A percentile compares a stretch with the other conserved stretches of the same genome.
These are phyloP conservation scores for Pestalotiopsis sp. DNA, from an alignment of 2,329 filamentous ascomycete species.

Conservation along the genomic window DNA sequence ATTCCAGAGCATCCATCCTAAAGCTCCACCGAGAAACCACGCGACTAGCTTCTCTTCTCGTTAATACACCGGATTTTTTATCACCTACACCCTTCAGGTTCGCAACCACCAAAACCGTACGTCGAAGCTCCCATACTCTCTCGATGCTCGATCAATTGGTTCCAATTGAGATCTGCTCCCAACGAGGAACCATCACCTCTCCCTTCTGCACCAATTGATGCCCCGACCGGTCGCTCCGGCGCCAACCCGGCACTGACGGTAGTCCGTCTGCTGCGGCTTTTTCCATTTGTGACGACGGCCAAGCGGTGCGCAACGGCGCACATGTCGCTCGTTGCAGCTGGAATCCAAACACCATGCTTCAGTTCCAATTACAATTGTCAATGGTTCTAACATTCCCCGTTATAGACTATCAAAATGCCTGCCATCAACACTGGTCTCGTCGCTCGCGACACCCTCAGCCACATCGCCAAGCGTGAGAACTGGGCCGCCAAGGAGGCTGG, in stretches of 20 bases:
- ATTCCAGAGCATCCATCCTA: conserved; percentile 20
- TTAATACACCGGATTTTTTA: neutral
- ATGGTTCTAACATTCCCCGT: conserved; percentile 16
- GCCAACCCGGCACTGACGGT: conserved; percentile 12
- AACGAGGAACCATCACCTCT: neutral
- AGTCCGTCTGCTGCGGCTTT: conserved; percentile 20
- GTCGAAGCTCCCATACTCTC: neutral
- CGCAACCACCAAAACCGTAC: conserved; percentile 3
- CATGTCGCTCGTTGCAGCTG: conserved; percentile 15
- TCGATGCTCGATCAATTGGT: conserved; percentile 1
- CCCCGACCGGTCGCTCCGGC: conserved; percentile 13
- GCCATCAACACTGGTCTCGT: conserved; percentile 35
- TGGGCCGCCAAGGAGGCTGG: conserved; percentile 34
- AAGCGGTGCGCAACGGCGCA: neutral
- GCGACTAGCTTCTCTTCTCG: conserved; percentile 11
- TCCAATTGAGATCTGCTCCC: neutral
- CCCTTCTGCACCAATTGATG: neutral
- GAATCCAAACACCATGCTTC: conserved; percentile 3
- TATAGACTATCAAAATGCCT: conserved; percentile 30
- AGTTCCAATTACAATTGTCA: neutral
- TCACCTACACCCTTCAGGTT: neutral
- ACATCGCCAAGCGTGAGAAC: conserved; percentile 33
- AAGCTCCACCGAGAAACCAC: conserved; percentile 7
- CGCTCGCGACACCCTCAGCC: conserved; percentile 33
- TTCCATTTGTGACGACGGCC: conserved; percentile 9